Base-by-base conservation (phyloP, 352 stramenopile species). In the Phytopythium montanum region DNA sequence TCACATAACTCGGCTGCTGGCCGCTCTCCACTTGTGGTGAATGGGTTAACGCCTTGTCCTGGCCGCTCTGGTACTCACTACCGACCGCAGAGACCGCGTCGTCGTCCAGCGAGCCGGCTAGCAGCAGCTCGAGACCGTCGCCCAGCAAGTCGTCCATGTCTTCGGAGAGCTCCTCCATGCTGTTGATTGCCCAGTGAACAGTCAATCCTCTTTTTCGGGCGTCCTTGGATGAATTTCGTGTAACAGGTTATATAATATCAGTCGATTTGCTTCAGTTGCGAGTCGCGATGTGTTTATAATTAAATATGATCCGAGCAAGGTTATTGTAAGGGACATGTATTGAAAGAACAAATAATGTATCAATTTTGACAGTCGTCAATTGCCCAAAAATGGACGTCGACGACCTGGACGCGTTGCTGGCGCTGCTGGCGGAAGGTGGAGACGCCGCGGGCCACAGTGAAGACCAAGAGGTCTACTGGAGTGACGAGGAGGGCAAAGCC, bases 111-210 rank as follows among this genome's bases (percentile, higher is more conserved):
- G 42, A 21, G 21, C 2, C 42, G 7, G 8, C 19, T 21, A 28
- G 45, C 23, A 36, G 38, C 25, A 53, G 46, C 46, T 41, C 25
- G 31, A 59, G 19, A 3, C 54, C 54, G 18, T 59, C 39, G 2
- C 42, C 38, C 12, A 52, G 4, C 1, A 57, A 38, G 33, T 38
- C 8, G 9, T 38, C 33, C 33, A 38, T 38, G 33, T 38, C 33
- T 8, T 14, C 33, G 33, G 10, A 8, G 33, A 12, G 33, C 5
- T 36, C 25, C 13, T 51, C 23, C 14, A 46, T 46, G 28, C 18
- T 21, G n/a, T n/a, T n/a, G n/a, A n/a, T n/a, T n/a, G n/a, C n/a
- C n/a, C n/a, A n/a, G n/a, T n/a, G n/a, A n/a, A n/a, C n/a, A n/a
- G n/a, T n/a, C n/a, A n/a, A n/a, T n/a, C n/a, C n/a, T n/a, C n/a